Evolutionary conservation across 306 rosid genomes (phyloP), one percentile per base, ranked within the genome.

Genomic region (Prunus mume): DNA sequence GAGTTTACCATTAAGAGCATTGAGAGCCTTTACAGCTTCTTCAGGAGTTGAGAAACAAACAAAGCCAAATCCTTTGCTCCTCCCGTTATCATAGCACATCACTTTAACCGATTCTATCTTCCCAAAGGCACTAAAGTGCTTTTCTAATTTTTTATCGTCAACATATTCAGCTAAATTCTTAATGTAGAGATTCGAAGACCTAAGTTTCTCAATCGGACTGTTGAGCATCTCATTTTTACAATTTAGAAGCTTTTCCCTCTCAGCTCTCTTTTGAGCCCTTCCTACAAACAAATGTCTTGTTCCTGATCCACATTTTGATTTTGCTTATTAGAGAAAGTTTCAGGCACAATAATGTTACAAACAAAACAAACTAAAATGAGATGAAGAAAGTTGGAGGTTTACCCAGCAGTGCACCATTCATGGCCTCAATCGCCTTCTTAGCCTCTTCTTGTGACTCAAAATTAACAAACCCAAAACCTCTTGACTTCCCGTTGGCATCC

Each of bases 391-490:
- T 41, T 3, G 3, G 3, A 50, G 30, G 20, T 58, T 69, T 77
- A 68, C 81, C 69, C 62, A 68, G 47, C 58, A 14, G 47, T 18
- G 61, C 50, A 58, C 69, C 75, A 18, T 68, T 68, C 81, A 77
- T 25, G 28, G 12, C 30, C 47, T 57, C 69, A 45, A 51, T 22
- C 30, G 81, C 81, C 47, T 57, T 57, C 68, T 41, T 77, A 28
- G 81, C 81, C 69, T 45, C 68, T 68, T 68, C 69, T 25, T 28
- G 69, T 7, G 61, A 56, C 32, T 24, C 75, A 46, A 68, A 68
- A 2, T 77, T 68, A 2, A 69, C 81, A 70, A 77, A 77, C 45
- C 81, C 81, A n/a, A 77, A 68, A 61, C 81, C 75, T 47, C 56
- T 77, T 24, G 81, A 77, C n/a, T 68, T 77, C 22, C 81, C 63